These are phyloP conservation scores for Cyclotella baltica DNA, from an alignment of 108 stramenopile genomes.

Conservation along the genomic window DNA sequence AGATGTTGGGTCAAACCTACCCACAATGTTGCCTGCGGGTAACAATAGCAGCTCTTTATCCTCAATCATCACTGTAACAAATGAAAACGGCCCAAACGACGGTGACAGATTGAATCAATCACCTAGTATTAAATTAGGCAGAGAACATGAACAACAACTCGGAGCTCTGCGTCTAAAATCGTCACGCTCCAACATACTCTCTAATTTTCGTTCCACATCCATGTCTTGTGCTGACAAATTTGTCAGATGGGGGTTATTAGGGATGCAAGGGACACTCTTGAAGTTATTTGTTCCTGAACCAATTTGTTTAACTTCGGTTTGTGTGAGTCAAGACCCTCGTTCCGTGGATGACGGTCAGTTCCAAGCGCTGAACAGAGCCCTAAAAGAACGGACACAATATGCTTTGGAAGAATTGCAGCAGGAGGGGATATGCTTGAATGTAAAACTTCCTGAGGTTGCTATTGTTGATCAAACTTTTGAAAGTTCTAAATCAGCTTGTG, in stretches of 20 bases:
- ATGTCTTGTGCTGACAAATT: constrained; percentile 95
- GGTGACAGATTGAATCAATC: not conserved
- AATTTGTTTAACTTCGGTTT: constrained; percentile 63
- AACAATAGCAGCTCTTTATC: not conserved
- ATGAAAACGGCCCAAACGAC: not conserved
- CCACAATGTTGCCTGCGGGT: not conserved
- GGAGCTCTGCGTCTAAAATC: constrained; percentile 89
- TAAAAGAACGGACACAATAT: constrained; percentile 51
- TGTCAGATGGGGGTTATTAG: constrained; percentile 83
- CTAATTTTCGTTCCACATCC: constrained; percentile 73
- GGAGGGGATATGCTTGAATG: not conserved
- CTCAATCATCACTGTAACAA: not conserved
- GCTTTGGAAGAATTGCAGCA: constrained; percentile 25
- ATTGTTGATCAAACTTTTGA: constrained; percentile 44
- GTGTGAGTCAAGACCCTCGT: constrained; percentile 74
- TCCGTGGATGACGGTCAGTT: constrained; percentile 51
- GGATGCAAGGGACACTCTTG: constrained; percentile 76
- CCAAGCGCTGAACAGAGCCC: constrained; percentile 68
- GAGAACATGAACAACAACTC: constrained; percentile 71
- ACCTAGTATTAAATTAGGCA: constrained; percentile 44
- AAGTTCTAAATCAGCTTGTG: constrained; percentile 47
- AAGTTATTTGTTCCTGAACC: constrained; percentile 56
- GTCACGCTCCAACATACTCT: constrained; percentile 86
- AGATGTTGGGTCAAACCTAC: constrained; percentile 6
- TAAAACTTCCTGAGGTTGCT: constrained; percentile 54